These are phyloP conservation scores for Pseudogymnoascus sp. DNA, from an alignment of 2,329 filamentous ascomycete genomes.

Conservation along the genomic window DNA sequence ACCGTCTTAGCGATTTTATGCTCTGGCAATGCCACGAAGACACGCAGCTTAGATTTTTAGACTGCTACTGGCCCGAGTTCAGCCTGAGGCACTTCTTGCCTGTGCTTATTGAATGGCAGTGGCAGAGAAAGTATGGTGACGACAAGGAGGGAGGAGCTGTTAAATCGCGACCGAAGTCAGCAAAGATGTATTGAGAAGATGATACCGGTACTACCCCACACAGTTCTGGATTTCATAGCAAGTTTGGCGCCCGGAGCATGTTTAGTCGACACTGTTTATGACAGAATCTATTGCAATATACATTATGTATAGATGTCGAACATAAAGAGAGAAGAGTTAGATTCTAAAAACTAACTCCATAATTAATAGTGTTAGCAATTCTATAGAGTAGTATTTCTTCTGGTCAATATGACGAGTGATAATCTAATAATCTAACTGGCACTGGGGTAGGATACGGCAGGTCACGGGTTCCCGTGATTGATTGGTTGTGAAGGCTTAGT, in stretches of 20 bases:
- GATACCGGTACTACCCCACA: background rate
- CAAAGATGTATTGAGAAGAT: slow-evolving; percentile 2
- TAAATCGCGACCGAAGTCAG: slow-evolving; percentile 4
- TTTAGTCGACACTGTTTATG: slow-evolving; percentile 1
- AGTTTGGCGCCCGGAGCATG: background rate
- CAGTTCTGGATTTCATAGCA: slow-evolving; percentile 3
- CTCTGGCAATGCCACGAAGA: slow-evolving; percentile 95
- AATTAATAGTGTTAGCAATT: background rate
- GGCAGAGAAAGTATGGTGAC: slow-evolving; percentile 36
- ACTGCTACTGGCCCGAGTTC: slow-evolving; percentile 93
- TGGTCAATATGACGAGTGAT: background rate
- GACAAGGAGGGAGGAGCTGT: slow-evolving; percentile 17
- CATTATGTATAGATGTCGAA: background rate
- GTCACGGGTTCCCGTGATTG: background rate
- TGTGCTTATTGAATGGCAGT: slow-evolving; percentile 84
- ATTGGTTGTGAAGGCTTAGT: slow-evolving; percentile 9
- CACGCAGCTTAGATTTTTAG: slow-evolving; percentile 84
- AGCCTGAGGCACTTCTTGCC: slow-evolving; percentile 89
- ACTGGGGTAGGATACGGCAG: background rate
- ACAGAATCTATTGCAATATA: background rate
- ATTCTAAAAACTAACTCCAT: background rate
- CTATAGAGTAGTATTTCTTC: background rate
- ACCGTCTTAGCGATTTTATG: slow-evolving; percentile 94
- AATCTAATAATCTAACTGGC: background rate
- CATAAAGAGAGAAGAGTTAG: background rate